Base-by-base conservation (phyloP, 805 yeast species). In the Geotrichum ghanense region DNA sequence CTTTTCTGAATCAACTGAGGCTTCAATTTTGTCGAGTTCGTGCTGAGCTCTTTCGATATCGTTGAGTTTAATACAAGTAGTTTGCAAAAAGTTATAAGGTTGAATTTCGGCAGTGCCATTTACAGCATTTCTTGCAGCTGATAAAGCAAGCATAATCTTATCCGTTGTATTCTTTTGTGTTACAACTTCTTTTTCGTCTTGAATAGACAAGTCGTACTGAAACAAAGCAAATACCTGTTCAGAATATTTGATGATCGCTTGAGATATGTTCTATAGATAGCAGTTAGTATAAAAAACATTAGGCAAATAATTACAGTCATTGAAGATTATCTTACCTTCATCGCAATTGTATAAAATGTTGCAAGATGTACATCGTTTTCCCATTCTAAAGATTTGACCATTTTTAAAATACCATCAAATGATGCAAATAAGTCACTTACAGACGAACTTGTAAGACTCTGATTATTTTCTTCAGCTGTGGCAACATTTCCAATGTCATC, bases 21-120 rank as follows among this genome's bases (percentile, higher is more conserved):
- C 73, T 55, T 81, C 89, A 17, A 83, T 56, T 26, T 68, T 71
- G 42, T 62, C 64, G 22, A 62, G 44, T 23, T 73, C 65, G 7
- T 78, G 53, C 47, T 75, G 74, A 0, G 68, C 67, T 12, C 53
- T 56, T 41, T 61, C 67, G 7, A 87, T 57, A 55, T 87, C 78
- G 61, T 83, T 84, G 50, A 86, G 66, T n/a, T 82, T 78, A n/a
- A 83, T 76, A 62, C 94, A 85, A 0, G 88, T 79, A 45, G 73
- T 70, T 3, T 71, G 66, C 48, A 71, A 68, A 64, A 82, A 82
- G 41, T 74, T 72, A 56, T 71, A 79, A 0, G 88, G 81, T 2
- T 76, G 73, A 31, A 48, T 25, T 19, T 37, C 47, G 41, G 67
- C 68, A 1, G 60, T 61, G 2, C 65, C 59, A 20, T 69, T 62